Conservation (phyloP, 2,329 filamentous ascomycete species). For the Venturia carpophila region DNA sequence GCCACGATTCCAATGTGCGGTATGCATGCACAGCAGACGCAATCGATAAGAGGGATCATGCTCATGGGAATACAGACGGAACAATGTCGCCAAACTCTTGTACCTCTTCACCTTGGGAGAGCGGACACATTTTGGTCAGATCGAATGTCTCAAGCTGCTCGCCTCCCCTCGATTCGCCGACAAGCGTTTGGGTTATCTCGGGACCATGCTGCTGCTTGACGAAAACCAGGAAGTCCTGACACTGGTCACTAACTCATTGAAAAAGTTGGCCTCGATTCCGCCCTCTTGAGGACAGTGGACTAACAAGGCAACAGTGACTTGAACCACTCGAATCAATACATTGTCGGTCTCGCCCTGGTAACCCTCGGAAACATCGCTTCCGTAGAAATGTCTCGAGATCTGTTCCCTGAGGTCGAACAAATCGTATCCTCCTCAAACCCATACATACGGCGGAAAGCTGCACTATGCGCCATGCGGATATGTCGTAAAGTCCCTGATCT, state of each 20-base stretch:
- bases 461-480: slow-evolving; percentile 98
- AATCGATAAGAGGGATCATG: slow-evolving; percentile 18
- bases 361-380: slow-evolving; percentile 97
- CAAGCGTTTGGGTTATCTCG: slow-evolving; percentile 90
- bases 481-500: slow-evolving; percentile 96
- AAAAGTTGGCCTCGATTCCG: slow-evolving; percentile 60
- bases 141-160: slow-evolving; percentile 95
- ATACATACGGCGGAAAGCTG: slow-evolving; percentile 96
- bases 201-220: slow-evolving; percentile 90
- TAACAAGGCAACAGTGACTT: slow-evolving; percentile 58
- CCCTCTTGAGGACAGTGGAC: neutral
- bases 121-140: slow-evolving; percentile 96
- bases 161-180: slow-evolving; percentile 96
- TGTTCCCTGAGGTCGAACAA: slow-evolving; percentile 92
- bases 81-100: slow-evolving; percentile 96
- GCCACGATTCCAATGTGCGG: slow-evolving; percentile 83
- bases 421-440: slow-evolving; percentile 89
- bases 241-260: slow-evolving; percentile 91
- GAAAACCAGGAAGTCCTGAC: slow-evolving; percentile 98
- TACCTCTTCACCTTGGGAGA: slow-evolving; percentile 98
- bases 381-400: slow-evolving; percentile 93
- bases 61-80: slow-evolving; percentile 56
- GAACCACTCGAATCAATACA: slow-evolving; percentile 95
- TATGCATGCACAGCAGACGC: slow-evolving; percentile 37
- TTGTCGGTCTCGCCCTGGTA: slow-evolving; percentile 91